Evolutionary conservation across 306 rosid genomes (phyloP), one percentile per base, ranked within the genome.

Genomic region (Bauhinia variegata): DNA sequence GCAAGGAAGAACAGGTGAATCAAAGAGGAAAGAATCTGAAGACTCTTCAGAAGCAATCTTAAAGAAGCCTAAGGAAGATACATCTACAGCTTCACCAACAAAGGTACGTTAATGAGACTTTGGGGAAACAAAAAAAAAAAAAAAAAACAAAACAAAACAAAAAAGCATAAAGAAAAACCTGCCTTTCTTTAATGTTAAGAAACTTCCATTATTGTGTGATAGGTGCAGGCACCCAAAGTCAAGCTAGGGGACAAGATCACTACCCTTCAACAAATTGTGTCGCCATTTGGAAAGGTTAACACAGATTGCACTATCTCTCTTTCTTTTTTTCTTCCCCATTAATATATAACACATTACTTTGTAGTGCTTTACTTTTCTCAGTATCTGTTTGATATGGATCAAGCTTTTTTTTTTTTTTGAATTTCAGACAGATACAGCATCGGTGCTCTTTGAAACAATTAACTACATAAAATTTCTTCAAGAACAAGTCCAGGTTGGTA

Each of bases 271-370:
- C 98, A 89, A 84, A 93, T 93, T 66, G 98, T 93, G 77, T 89
- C 98, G 72, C 98, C 98, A 49, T 93, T 93, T 75, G 98, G 98
- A 83, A 93, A 93, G 97, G 98, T 93, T 36, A 47, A 72, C 61
- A 38, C 14, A 49, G 12, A 73, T 54, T 61, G 78, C 73, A 75
- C 76, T 57, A 52, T 38, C 17, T 37, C 10, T 11, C 46, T 18
- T 43, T 63, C 3, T 53, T 23, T 41, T 10, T 19, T 46, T 16
- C 28, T 60, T 2, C 12, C 17, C 36, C n/a, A n/a, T 55, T 63
- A 33, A 55, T 58, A 59, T 46, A 32, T 8, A 4, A 44, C 51
- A 38, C 42, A 57, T n/a, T 69, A 56, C 62, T 58, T 75, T 34
- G 19, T 18, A 63, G 68, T 79, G 78, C 82, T 58, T 70, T 77